Percentiles rank a stretch among this genome's conserved stretches.
These are phyloP conservation scores for Pterocarpus santalinus DNA, from an alignment of 306 rosid species.

Conservation along the genomic window DNA sequence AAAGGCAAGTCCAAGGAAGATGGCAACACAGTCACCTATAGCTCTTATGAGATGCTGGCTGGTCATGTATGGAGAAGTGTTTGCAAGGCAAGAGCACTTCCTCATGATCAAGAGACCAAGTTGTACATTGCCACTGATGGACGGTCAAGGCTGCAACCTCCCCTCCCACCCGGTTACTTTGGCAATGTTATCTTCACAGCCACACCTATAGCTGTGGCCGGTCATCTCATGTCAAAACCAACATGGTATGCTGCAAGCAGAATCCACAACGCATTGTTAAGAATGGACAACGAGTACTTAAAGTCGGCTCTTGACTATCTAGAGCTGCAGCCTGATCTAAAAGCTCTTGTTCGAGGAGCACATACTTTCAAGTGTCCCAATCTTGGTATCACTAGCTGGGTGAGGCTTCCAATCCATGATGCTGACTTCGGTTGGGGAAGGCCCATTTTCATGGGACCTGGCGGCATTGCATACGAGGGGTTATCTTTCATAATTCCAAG, in stretches of 20 bases:
- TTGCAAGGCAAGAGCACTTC: constrained; percentile 75
- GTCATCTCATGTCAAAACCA: constrained; percentile 78
- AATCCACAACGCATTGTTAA: constrained; percentile 69
- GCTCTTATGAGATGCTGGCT: constrained; percentile 87
- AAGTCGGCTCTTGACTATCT: constrained; percentile 86
- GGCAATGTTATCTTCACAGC: constrained; percentile 91
- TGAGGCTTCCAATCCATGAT: constrained; percentile 85
- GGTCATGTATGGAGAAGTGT: constrained; percentile 84
- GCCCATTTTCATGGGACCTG: constrained; percentile 97
- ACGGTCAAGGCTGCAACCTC: constrained; percentile 79
- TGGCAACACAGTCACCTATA: constrained; percentile 68
- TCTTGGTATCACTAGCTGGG: constrained; percentile 96
- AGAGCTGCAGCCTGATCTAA: constrained; percentile 86
- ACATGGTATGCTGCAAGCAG: constrained; percentile 83
- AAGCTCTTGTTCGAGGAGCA: constrained; percentile 83
- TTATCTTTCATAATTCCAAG: constrained; percentile 76
- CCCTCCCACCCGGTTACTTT: constrained; percentile 83
- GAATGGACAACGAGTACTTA: constrained; percentile 79
- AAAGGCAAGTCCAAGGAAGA: constrained; percentile 76
- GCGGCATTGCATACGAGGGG: constrained; percentile 89
- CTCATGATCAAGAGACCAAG: constrained; percentile 79
- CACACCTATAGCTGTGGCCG: constrained; percentile 74
- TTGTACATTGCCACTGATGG: constrained; percentile 91
- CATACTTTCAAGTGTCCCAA: constrained; percentile 91
- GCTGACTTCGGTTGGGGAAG: constrained; percentile 99